Percentiles rank a stretch among this genome's conserved stretches.
Evolutionary conservation across 2,329 filamentous ascomycete species (phyloP).

Genomic region (Colletotrichum sp.): DNA sequence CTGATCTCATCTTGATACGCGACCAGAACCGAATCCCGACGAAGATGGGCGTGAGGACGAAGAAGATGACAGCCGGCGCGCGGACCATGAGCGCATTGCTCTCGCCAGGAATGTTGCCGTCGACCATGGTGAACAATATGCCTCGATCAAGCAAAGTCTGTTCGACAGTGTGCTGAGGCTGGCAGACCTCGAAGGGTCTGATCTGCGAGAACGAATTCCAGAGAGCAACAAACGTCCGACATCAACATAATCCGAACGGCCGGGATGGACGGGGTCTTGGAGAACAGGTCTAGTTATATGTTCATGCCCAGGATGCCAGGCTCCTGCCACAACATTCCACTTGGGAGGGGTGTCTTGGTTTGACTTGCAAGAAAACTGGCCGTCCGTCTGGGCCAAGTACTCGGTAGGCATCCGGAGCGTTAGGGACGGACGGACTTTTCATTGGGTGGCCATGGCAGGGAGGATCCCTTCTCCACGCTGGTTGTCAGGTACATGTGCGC

Average conservation of each 20-base stretch:
- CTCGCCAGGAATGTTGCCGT: constrained; percentile 33
- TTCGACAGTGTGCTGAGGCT: neutral
- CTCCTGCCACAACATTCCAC: neutral
- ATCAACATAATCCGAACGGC: neutral
- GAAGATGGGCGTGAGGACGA: constrained; percentile 45
- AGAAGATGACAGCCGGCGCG: constrained; percentile 46
- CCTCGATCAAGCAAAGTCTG: neutral
- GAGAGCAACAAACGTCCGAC: neutral
- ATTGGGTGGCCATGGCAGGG: neutral
- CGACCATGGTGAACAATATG: constrained; percentile 24
- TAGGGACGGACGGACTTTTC: neutral
- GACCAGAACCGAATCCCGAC: constrained; percentile 44
- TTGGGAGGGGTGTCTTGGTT: neutral
- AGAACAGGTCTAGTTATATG: constrained; percentile 10
- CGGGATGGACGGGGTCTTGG: neutral
- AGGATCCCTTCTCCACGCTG: neutral
- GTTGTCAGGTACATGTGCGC: neutral
- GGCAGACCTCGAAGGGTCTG: neutral
- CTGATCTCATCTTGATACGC: constrained; percentile 38
- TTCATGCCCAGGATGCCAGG: neutral
- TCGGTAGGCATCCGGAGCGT: neutral
- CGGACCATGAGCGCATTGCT: constrained; percentile 43
- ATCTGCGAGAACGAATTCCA: neutral
- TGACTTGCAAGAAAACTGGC: neutral
- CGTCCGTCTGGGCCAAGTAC: neutral